A percentile compares a stretch with the other conserved stretches of the same genome.
Conservation (phyloP, 805 yeast genomes). For the Pichia thaimueangensis region DNA sequence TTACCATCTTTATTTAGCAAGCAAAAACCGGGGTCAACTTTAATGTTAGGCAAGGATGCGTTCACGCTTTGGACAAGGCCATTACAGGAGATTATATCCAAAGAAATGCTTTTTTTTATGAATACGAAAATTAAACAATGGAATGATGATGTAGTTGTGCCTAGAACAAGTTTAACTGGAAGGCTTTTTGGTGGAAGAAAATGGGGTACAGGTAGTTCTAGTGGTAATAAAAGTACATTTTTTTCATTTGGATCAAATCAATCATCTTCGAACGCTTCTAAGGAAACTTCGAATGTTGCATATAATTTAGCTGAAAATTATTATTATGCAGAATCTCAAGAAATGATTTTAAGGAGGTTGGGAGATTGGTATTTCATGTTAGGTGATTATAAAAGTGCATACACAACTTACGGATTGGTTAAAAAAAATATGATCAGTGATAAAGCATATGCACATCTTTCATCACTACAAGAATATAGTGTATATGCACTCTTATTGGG, state of each 20-base stretch:
- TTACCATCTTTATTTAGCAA: constrained; percentile 27
- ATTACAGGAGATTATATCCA: constrained; percentile 42
- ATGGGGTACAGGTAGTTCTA: constrained; percentile 36
- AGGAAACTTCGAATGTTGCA: constrained; percentile 12
- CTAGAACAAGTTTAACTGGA: constrained; percentile 70
- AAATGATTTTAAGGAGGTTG: constrained; percentile 67
- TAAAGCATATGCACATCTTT: constrained; percentile 74
- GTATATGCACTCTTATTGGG: constrained; percentile 66
- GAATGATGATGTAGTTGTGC: constrained; percentile 77
- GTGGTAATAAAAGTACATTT: constrained; percentile 27
- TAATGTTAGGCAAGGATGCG: constrained; percentile 7
- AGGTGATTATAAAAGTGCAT: constrained; percentile 82
- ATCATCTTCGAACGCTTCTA: not conserved
- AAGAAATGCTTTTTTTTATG: constrained; percentile 73
- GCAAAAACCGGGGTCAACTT: not conserved
- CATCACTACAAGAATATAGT: constrained; percentile 85
- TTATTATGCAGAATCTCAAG: constrained; percentile 59
- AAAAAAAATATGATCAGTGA: constrained; percentile 72
- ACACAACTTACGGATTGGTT: constrained; percentile 73
- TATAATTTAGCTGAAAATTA: constrained; percentile 49
- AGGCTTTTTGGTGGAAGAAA: constrained; percentile 56
- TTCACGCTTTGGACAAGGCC: constrained; percentile 30
- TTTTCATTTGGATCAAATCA: constrained; percentile 25
- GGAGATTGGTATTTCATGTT: constrained; percentile 93
- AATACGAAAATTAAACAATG: constrained; percentile 70